phyloP scores from a whole-genome alignment of 2,329 filamentous ascomycete species.

The Thielaviopsis euricoi region DNA sequence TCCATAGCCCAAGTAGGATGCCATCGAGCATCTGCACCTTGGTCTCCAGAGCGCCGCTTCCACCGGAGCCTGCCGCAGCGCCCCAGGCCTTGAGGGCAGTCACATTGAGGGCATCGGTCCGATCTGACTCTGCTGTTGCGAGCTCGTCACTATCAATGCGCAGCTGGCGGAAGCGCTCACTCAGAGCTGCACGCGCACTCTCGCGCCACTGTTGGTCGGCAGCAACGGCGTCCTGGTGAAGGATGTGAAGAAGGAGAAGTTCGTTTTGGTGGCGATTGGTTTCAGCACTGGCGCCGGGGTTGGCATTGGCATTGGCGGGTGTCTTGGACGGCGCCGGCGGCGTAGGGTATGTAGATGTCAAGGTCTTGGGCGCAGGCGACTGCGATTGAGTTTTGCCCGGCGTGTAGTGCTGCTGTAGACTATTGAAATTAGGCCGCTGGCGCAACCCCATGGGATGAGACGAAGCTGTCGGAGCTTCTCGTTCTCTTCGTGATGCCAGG shows the following conservation, averaged over 20 bases:
- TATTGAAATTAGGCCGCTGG: conserved; percentile 41
- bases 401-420: conserved; percentile 50
- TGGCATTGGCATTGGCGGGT: conserved; percentile 29
- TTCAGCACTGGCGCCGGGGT: conserved; percentile 38
- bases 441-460: conserved; percentile 15
- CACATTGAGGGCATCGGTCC: conserved; percentile 33
- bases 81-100: conserved; percentile 35
- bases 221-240: conserved; percentile 37
- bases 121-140: conserved; percentile 23
- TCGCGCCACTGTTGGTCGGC: conserved; percentile 35
- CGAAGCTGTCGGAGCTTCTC: neutral
- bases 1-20: conserved; percentile 40
- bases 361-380: conserved; percentile 40
- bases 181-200: conserved; percentile 35
- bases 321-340: conserved; percentile 45
- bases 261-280: conserved; percentile 44
- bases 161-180: conserved; percentile 26
- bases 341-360: conserved; percentile 39
- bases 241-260: conserved; percentile 46
- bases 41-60: conserved; percentile 30
- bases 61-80: conserved; percentile 14
- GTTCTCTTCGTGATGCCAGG: conserved; percentile 1
- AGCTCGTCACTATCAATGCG: conserved; percentile 21
- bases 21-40: conserved; percentile 41
- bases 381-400: conserved; percentile 34